Conservation (phyloP, 2,329 filamentous ascomycete species). For the Emericellopsis atlantica region DNA sequence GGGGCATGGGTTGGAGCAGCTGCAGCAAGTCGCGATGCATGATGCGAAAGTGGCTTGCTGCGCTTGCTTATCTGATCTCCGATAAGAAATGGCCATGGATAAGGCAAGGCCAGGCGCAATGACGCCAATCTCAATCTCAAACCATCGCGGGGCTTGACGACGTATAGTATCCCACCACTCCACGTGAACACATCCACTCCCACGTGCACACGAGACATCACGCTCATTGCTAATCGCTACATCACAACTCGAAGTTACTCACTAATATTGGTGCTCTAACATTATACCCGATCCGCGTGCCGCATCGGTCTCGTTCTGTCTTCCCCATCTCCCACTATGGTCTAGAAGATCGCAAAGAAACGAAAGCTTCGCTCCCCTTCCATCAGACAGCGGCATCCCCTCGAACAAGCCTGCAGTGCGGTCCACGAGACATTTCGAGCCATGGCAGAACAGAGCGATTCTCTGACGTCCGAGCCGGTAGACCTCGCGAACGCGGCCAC, state of each 20-base stretch:
- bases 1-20: no score
- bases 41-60: no score
- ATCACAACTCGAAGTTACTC: not conserved
- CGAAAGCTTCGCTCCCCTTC: not conserved
- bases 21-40: no score
- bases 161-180: no score
- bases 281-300: not conserved
- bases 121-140: no score
- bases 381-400: not conserved
- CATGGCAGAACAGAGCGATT: slow-evolving; percentile 4
- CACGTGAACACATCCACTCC: no score
- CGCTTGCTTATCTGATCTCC: no score
- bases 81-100: no score
- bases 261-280: not conserved
- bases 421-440: slow-evolving; percentile 14
- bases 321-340: not conserved
- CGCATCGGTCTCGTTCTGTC: not conserved
- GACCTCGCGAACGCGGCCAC: slow-evolving; percentile 20
- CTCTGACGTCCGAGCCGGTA: slow-evolving; percentile 25
- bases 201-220: not conserved
- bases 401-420: slow-evolving; percentile 5
- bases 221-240: not conserved
- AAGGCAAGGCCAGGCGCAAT: no score
- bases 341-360: not conserved
- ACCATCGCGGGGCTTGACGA: no score